Evolutionary conservation across 2,329 filamentous ascomycete species (phyloP), one percentile per base, ranked within the genome.

Genomic region (Grosmannia penicillata): DNA sequence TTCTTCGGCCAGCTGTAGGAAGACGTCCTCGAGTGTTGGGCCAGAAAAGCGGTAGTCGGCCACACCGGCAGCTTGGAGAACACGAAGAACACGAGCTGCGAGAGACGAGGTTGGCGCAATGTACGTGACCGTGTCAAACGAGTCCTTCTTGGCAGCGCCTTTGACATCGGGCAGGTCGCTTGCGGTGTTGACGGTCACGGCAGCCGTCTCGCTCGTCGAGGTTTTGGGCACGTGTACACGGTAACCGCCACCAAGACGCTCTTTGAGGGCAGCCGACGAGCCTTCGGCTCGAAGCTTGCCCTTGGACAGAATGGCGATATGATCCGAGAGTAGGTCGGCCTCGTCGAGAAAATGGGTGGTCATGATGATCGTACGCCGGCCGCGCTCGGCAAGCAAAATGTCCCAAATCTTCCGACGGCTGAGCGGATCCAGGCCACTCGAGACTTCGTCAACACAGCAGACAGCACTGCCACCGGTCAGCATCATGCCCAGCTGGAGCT

Each of bases 291-390:
- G 82, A 3, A 94, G 66, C 2, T 75, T 76, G 17, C 87, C 87
- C 52, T 85, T 87, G 4, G 84, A 93, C 10, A 95, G 62, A 38
- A 95, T 84, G 2, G 79, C 82, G 46, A 95, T 93, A 44, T 87
- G 79, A 52, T 95, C 89, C 0, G 86, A 81, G 1, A 95, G 68
- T 2, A 94, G 65, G 52, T 95, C 87, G 1, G 87, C 89, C 57
- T 95, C 89, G 51, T 95, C 89, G 8, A 95, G 66, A 56, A 94
- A 95, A 55, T 95, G 89, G 0, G 87, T 95, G 0, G 87, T 95
- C 41, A 95, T 58, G 30, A 95, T 73, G 49, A 94, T 82, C 0
- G 87, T 93, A 30, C 87, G 68, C 43, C 68, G 68, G 17, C 85
- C 86, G 41, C 87, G 75, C 56, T 94, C 86, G 2, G 81, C 81